These are phyloP conservation scores for Gyrodon lividus DNA, from an alignment of 768 basidiomycete genomes.

Conservation along the genomic window DNA sequence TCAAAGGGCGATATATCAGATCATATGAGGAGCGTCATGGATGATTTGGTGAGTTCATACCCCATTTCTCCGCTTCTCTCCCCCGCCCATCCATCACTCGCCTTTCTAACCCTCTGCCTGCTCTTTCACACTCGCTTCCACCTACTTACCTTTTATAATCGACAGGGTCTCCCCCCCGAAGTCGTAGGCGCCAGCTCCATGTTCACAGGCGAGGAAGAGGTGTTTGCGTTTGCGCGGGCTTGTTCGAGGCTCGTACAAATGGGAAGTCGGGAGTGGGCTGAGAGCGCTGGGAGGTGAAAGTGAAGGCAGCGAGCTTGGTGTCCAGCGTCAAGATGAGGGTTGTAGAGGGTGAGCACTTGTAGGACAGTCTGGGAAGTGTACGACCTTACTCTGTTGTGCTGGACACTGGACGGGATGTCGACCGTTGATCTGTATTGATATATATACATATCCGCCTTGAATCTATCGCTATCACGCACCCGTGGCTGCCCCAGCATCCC, in stretches of 20 bases:
- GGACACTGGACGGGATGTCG: background rate
- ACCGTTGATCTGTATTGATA: background rate
- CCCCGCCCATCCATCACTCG: no score
- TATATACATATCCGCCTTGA: no score
- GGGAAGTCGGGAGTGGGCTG: slow-evolving; percentile 88
- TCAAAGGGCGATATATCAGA: slow-evolving; percentile 54
- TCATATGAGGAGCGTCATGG: slow-evolving; percentile 93
- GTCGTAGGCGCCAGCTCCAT: slow-evolving; percentile 81
- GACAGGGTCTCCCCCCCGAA: slow-evolving; percentile 74
- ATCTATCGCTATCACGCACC: no score
- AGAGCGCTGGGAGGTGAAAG: slow-evolving; percentile 35
- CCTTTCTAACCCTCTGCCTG: background rate
- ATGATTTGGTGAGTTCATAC: slow-evolving; percentile 74
- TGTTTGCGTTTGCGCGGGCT: slow-evolving; percentile 96
- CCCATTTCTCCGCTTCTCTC: slow-evolving; percentile 1
- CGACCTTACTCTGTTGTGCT: no score
- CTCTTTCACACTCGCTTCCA: background rate
- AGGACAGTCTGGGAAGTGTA: no score
- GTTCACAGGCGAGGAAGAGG: slow-evolving; percentile 94
- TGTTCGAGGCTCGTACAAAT: slow-evolving; percentile 85
- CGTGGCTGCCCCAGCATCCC: no score
- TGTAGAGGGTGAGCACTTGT: no score
- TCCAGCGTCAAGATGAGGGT: background rate
- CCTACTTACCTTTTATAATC: background rate
- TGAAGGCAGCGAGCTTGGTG: background rate